Percentiles rank a stretch among this genome's conserved stretches.
Conservation (phyloP, 208 protist genomes). For the Angomonas ambiguus region DNA sequence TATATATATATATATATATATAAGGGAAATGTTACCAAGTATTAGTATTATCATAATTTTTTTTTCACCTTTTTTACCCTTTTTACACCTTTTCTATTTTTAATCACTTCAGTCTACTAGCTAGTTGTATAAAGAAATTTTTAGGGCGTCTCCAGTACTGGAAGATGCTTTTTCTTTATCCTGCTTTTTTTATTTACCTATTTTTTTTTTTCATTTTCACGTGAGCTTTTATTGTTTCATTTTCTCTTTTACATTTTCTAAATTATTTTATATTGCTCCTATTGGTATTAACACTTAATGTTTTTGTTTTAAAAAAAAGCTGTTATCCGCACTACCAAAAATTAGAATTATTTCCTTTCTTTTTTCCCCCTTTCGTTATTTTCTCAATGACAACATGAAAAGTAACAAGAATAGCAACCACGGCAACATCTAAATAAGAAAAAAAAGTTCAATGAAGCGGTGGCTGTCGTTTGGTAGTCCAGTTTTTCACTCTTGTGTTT, state of each 20-base stretch:
- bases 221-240: constrained; percentile 2
- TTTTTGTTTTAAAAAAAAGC: too few species aligned
- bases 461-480: neutral
- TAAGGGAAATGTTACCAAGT: neutral
- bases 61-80: constrained; percentile 12
- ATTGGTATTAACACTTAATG: too few species aligned
- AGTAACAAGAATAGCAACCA: too few species aligned
- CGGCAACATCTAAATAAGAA: too few species aligned
- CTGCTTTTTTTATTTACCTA: constrained; percentile 1
- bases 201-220: constrained; percentile 10
- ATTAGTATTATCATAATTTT: constrained; percentile 9
- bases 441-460: too few species aligned
- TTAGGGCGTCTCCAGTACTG: neutral
- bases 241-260: constrained; percentile 7
- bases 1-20: too few species aligned
- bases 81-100: neutral
- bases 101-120: constrained; percentile 4
- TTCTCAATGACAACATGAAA: too few species aligned
- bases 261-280: neutral
- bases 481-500: neutral
- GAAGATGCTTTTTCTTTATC: neutral
- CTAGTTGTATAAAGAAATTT: neutral
- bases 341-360: too few species aligned
- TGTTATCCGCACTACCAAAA: too few species aligned
- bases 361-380: too few species aligned